Base-by-base conservation (phyloP, 2,329 filamentous ascomycete species). In the Colletotrichum cuscutae region DNA sequence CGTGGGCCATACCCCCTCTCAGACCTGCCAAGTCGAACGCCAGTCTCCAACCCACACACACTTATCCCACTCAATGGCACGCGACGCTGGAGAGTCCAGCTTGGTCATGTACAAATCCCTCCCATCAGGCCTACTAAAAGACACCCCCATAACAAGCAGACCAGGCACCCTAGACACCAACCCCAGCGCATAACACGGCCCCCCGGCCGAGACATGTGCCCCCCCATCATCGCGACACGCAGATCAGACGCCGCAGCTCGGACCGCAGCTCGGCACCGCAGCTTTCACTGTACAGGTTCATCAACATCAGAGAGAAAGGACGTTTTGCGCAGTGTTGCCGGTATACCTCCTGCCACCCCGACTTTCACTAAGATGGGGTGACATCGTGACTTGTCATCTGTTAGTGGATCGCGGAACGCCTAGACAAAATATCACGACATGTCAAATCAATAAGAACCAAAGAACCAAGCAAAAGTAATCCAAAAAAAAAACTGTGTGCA, bases 191-290 rank as follows among this genome's bases (percentile, higher is more conserved):
- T 49, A 22, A 49, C 42, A 49, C 42, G 42, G 42, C 42, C 42
- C 42, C 42, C 42, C 19, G 19, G 42, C 42, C 42, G 42, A 49
- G 42, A 49, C 42, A 49, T 22, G 19, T 22, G 30, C 6, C 42
- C 42, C 13, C 42, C 42, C 42, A 64, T 49, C 24, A 22, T 26
- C 61, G 22, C 28, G 42, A 15, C 61, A 54, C 61, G 61, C 32
- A 56, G 61, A 64, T 64, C 61, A 64, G 61, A 64, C 61, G 61
- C 61, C 49, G 61, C 61, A 64, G 30, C 42, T 49, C 19, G 19
- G 42, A 49, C 42, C 19, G 7, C 42, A 9, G 8, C 42, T 49
- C 42, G 42, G 42, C 42, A 49, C 42, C 42, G 8, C 42, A 9
- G 8, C 19, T 19, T 9, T 49, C 42, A 49, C 42, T 11, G 3